Evolutionary conservation across 805 yeast genomes (phyloP).

Genomic region (Yarrowia porcina): DNA sequence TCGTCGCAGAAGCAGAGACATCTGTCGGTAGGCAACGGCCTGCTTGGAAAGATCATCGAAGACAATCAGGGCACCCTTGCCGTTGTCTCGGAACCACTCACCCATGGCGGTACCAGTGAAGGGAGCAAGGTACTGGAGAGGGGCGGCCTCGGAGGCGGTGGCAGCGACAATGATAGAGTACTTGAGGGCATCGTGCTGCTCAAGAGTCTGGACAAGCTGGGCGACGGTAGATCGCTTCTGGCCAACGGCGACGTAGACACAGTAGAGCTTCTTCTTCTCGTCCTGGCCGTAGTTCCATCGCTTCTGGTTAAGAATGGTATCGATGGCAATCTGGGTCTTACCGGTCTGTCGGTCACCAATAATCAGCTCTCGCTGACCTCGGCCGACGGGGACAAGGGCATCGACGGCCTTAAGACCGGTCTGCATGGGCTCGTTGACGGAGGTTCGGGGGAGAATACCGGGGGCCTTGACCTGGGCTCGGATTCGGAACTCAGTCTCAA

Average conservation of each 20-base stretch:
- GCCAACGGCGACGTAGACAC: constrained; percentile 99
- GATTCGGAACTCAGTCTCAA: constrained; percentile 74
- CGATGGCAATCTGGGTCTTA: constrained; percentile 98
- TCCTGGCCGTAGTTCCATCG: constrained; percentile 95
- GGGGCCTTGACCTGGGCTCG: constrained; percentile 99
- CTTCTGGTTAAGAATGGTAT: constrained; percentile 98
- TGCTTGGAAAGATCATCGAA: constrained; percentile 98
- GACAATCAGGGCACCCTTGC: constrained; percentile 94
- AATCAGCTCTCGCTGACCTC: constrained; percentile 99
- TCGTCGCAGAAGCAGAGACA: constrained; percentile 94
- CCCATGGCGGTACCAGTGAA: constrained; percentile 99
- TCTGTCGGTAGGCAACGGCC: constrained; percentile 99
- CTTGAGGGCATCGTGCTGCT: constrained; percentile 96
- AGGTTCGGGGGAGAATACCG: constrained; percentile 99
- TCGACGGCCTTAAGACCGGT: constrained; percentile 99
- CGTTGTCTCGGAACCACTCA: constrained; percentile 99
- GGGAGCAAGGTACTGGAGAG: constrained; percentile 99
- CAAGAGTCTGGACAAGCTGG: constrained; percentile 98
- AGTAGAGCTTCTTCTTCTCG: constrained; percentile 97
- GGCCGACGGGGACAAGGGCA: constrained; percentile 98
- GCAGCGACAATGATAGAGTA: constrained; percentile 98
- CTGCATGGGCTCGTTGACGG: constrained; percentile 99
- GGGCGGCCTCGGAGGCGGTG: constrained; percentile 99
- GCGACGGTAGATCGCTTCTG: constrained; percentile 99
- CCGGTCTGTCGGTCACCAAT: constrained; percentile 99